Evolutionary conservation across 2,329 filamentous ascomycete genomes (phyloP).

Genomic region (Emergomyces orientalis): DNA sequence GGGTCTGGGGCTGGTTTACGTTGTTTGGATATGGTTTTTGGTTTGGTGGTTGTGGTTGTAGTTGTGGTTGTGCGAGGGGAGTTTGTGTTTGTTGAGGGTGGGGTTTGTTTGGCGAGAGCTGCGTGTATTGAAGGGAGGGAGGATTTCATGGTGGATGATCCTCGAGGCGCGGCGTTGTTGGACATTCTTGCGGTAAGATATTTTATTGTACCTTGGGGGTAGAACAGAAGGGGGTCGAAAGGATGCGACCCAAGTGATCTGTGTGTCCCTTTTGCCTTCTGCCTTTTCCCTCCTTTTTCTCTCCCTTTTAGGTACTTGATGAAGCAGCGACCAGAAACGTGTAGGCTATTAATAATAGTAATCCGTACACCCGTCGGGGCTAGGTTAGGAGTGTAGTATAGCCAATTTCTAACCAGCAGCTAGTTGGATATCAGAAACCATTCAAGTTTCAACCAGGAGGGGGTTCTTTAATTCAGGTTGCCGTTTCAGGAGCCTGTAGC

Average conservation of each 20-base stretch:
- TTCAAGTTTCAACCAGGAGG: neutral
- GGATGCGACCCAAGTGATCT: neutral
- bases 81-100: constrained; percentile 17
- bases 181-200: constrained; percentile 14
- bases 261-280: neutral
- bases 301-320: neutral
- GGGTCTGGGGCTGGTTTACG: constrained; percentile 36
- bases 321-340: neutral
- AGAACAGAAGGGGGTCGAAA: neutral
- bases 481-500: neutral
- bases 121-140: constrained; percentile 36
- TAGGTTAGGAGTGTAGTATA: neutral
- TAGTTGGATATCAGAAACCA: constrained; percentile 1
- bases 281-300: neutral
- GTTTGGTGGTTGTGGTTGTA: constrained; percentile 21
- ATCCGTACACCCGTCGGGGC: neutral
- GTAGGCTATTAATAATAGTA: neutral
- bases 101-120: constrained; percentile 24
- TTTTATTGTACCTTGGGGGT: neutral
- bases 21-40: constrained; percentile 9
- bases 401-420: neutral
- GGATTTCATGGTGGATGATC: constrained; percentile 51
- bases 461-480: neutral
- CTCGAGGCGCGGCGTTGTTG: constrained; percentile 33
- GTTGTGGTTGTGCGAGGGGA: constrained; percentile 12